These are phyloP conservation scores for Nigrograna mackinnonii DNA, from an alignment of 2,329 filamentous ascomycete species.

Conservation along the genomic window DNA sequence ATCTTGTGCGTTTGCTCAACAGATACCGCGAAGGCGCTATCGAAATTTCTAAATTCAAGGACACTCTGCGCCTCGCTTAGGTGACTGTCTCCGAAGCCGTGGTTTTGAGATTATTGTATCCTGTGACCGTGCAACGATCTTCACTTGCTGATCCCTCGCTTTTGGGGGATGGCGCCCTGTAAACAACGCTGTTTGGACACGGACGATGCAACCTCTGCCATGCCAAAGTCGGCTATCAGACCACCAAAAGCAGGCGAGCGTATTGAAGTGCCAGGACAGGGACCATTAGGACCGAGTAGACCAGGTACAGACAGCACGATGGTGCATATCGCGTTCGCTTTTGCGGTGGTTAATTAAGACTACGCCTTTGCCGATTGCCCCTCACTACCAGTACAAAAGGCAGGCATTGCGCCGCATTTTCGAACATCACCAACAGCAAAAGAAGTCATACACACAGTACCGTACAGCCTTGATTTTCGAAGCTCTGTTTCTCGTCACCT, in stretches of 20 bases:
- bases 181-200: constrained; percentile 1
- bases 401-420: too few relatives aligned
- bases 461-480: background rate
- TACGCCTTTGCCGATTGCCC: too few relatives aligned
- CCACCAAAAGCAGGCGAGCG: too few relatives aligned
- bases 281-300: background rate
- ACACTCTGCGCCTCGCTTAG: constrained; percentile 6
- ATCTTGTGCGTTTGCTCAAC: too few relatives aligned
- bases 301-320: too few relatives aligned
- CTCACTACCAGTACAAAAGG: too few relatives aligned
- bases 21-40: constrained; percentile 4
- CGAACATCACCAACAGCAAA: background rate
- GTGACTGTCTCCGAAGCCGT: constrained; percentile 4
- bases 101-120: background rate
- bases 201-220: constrained; percentile 12
- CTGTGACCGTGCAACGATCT: constrained; percentile 5
- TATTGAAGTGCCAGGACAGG: background rate
- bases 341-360: too few relatives aligned
- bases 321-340: too few relatives aligned
- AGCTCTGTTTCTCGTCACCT: too few relatives aligned
- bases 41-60: constrained; percentile 4
- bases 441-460: background rate
- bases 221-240: background rate
- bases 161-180: background rate
- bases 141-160: constrained; percentile 8